phyloP scores from a whole-genome alignment of 176 grass and related monocot genomes.

The Saccharum officinarum region DNA sequence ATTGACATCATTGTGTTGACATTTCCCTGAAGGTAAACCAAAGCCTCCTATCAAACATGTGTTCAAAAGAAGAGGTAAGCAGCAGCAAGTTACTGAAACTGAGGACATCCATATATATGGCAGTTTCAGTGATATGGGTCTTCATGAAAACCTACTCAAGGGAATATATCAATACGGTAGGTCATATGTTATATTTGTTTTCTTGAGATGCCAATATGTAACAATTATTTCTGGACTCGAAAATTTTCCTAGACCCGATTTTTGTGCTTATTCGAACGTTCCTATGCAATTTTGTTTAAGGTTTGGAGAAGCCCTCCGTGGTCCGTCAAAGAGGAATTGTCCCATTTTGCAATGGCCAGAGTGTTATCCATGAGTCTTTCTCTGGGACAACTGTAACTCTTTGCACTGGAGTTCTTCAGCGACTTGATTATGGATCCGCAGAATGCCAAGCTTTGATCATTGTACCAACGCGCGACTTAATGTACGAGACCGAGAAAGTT shows the following conservation, averaged over 20 bases:
- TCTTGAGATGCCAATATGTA: neutral
- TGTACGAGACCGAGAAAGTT: slow-evolving; percentile 55
- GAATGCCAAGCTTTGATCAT: slow-evolving; percentile 70
- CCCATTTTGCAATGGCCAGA: slow-evolving; percentile 70
- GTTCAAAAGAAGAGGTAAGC: slow-evolving; percentile 27
- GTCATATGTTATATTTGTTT: neutral
- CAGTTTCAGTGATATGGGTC: slow-evolving; percentile 66
- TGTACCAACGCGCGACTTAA: slow-evolving; percentile 63
- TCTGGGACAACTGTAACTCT: slow-evolving; percentile 72
- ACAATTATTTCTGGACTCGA: slow-evolving; percentile 1
- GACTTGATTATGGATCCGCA: slow-evolving; percentile 60
- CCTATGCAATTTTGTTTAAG: slow-evolving; percentile 32
- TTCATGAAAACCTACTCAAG: slow-evolving; percentile 67
- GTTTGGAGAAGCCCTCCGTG: slow-evolving; percentile 62
- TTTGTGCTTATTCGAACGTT: neutral
- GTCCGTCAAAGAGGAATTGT: slow-evolving; percentile 69
- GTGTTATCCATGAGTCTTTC: slow-evolving; percentile 70
- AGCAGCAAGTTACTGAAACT: slow-evolving; percentile 1
- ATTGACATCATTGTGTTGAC: slow-evolving; percentile 2
- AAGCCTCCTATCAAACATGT: slow-evolving; percentile 29
- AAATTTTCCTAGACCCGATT: neutral
- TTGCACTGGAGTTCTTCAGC: slow-evolving; percentile 63
- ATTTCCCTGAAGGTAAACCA: slow-evolving; percentile 14
- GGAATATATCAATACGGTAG: slow-evolving; percentile 78
- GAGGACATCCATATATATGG: slow-evolving; percentile 43